Evolutionary conservation across 2,329 filamentous ascomycete genomes (phyloP).

Genomic region (Aureobasidium sp.): DNA sequence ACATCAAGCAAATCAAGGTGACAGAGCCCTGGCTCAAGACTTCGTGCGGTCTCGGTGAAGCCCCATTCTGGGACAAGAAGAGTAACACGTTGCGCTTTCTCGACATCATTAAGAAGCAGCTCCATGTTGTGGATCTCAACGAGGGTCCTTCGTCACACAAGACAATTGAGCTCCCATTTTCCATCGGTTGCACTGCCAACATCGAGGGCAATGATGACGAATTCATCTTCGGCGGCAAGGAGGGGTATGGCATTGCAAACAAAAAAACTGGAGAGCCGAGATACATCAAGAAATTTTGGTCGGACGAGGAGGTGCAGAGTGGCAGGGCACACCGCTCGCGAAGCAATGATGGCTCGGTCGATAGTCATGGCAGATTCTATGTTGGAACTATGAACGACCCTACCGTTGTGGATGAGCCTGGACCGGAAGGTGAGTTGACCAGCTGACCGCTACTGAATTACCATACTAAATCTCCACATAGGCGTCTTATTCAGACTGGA

Average conservation of each 20-base stretch:
- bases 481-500: conserved; percentile 70
- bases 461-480: conserved; percentile 27
- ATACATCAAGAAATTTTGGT: conserved; percentile 53
- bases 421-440: conserved; percentile 6
- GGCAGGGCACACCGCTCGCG: conserved; percentile 46
- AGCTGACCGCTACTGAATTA: neutral
- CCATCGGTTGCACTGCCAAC: conserved; percentile 62
- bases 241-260: conserved; percentile 72
- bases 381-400: conserved; percentile 82
- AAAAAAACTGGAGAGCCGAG: conserved; percentile 49
- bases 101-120: conserved; percentile 70
- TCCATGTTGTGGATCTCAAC: conserved; percentile 63
- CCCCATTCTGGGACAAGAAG: conserved; percentile 62
- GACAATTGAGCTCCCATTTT: conserved; percentile 48
- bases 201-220: conserved; percentile 57
- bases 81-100: conserved; percentile 66
- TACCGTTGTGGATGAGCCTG: conserved; percentile 21
- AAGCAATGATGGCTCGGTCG: conserved; percentile 75
- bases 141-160: conserved; percentile 53
- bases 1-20: conserved; percentile 29
- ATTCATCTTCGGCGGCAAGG: conserved; percentile 73
- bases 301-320: conserved; percentile 38
- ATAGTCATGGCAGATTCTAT: conserved; percentile 77
- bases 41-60: conserved; percentile 64
- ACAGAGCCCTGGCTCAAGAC: conserved; percentile 49